Evolutionary conservation across 176 grass and related monocot genomes (phyloP).

Genomic region (Phoenix roebelenii): DNA sequence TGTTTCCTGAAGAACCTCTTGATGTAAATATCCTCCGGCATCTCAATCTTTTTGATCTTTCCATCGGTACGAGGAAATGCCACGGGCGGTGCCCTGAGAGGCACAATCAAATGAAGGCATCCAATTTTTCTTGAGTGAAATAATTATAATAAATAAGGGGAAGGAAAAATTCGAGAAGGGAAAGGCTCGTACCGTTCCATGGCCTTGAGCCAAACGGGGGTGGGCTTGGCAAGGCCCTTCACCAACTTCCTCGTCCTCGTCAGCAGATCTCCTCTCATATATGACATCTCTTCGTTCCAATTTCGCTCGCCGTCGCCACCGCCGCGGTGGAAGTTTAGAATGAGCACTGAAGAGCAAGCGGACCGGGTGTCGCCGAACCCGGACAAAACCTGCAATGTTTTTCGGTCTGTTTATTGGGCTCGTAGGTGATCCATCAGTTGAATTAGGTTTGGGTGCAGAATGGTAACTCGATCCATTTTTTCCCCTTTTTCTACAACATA

Average conservation of each 20-base stretch:
- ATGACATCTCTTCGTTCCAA: slow-evolving; percentile 45
- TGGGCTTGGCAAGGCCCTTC: slow-evolving; percentile 61
- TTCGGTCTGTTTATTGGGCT: no score
- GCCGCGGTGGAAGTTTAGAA: no score
- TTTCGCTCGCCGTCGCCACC: background rate
- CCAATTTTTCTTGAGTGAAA: background rate
- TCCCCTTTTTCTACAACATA: no score
- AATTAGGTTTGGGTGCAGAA: no score
- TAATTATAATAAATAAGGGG: background rate
- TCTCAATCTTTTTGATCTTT: slow-evolving; percentile 43
- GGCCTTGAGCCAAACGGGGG: slow-evolving; percentile 77
- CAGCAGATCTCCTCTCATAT: slow-evolving; percentile 62
- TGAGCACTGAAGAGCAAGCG: no score
- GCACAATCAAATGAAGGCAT: background rate
- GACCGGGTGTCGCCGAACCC: no score
- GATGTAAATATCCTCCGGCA: slow-evolving; percentile 66
- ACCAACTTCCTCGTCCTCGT: slow-evolving; percentile 68
- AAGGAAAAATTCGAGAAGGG: background rate
- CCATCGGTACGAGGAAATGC: slow-evolving; percentile 52
- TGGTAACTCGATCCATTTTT: no score
- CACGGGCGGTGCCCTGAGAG: slow-evolving; percentile 46
- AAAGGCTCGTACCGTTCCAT: slow-evolving; percentile 56
- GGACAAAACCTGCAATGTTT: no score
- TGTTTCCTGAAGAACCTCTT: slow-evolving; percentile 54
- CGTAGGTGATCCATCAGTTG: no score